phyloP scores from a whole-genome alignment of 352 stramenopile genomes.

The Globisporangium yorkense region DNA sequence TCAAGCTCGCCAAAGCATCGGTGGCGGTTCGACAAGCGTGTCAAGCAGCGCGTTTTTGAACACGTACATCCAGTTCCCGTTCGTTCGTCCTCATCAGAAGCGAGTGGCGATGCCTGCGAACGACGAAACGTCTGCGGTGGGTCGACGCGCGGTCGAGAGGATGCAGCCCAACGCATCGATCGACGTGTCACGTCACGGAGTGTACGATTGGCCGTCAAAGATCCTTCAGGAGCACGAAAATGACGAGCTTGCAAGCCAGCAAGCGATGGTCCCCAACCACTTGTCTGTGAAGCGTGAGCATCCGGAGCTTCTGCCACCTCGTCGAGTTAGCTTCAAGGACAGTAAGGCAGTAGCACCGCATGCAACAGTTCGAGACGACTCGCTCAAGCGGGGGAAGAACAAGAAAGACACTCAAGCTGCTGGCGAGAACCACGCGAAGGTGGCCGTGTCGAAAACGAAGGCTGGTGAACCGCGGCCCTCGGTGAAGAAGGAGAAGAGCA shows the following conservation, averaged over 20 bases:
- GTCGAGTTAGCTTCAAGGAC: neutral
- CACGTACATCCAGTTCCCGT: conserved; percentile 59
- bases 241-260: conserved; percentile 3
- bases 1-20: neutral
- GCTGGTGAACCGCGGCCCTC: neutral
- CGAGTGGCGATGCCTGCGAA: conserved; percentile 14
- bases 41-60: conserved; percentile 12
- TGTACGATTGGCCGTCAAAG: neutral
- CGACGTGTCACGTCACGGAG: conserved; percentile 1
- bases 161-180: neutral
- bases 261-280: neutral
- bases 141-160: neutral
- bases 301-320: neutral
- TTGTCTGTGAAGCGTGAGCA: neutral
- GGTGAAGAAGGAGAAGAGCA: conserved; percentile 7
- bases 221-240: conserved; percentile 16
- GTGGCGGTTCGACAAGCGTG: neutral
- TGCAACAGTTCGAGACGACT: neutral
- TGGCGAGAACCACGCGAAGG: neutral
- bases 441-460: neutral
- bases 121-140: neutral
- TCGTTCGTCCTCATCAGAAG: conserved; percentile 27
- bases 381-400: neutral
- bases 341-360: neutral
- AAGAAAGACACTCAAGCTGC: neutral